These are phyloP conservation scores for Oldenlandia corymbosa DNA, from an alignment of 257 asterid genomes.

Conservation along the genomic window DNA sequence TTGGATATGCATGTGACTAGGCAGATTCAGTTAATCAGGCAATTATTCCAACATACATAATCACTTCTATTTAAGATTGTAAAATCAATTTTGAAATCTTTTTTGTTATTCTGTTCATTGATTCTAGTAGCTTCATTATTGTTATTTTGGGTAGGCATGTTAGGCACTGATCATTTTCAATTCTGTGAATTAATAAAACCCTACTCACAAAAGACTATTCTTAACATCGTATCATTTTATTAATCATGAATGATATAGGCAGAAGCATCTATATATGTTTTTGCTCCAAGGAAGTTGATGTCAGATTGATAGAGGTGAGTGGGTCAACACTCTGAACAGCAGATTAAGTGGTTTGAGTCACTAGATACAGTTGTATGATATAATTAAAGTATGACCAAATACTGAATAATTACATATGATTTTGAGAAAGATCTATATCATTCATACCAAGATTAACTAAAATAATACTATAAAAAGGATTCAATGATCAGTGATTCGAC, in stretches of 20 bases:
- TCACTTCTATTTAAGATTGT: too few species aligned
- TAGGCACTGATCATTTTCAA: too few species aligned
- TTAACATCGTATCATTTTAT: background rate
- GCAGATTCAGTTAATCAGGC: too few species aligned
- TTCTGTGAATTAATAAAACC: too few species aligned
- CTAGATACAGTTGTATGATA: background rate
- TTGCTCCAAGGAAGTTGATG: background rate
- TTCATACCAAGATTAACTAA: too few species aligned
- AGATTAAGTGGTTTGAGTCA: conserved; percentile 4
- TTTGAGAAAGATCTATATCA: too few species aligned
- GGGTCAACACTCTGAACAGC: conserved; percentile 8
- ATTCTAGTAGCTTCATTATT: background rate
- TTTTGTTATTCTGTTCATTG: too few species aligned
- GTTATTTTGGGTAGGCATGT: background rate
- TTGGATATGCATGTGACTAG: too few species aligned
- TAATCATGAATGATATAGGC: background rate
- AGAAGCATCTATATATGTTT: too few species aligned
- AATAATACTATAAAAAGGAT: too few species aligned
- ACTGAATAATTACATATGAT: background rate
- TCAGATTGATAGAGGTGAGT: background rate
- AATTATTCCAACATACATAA: too few species aligned
- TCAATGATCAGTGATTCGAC: background rate
- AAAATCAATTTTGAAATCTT: too few species aligned
- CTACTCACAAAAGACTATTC: background rate
- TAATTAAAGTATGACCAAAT: background rate